Evolutionary conservation across 2,329 filamentous ascomycete species (phyloP).

Genomic region (Cordyceps cateniannulata): DNA sequence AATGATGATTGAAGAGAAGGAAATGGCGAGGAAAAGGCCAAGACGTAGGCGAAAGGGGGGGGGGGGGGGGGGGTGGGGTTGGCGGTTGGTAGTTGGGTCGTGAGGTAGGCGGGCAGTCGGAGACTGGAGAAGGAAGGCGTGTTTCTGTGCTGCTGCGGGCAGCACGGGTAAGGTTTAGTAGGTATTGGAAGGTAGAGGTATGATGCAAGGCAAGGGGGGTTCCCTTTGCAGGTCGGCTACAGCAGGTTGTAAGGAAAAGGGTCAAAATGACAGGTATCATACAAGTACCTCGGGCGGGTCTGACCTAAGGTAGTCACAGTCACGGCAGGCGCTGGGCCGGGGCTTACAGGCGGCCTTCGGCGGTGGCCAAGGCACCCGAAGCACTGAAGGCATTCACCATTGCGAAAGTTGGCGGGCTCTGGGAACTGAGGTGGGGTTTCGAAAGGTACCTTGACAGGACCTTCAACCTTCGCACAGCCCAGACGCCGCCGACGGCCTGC

Average conservation of each 20-base stretch:
- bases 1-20: neutral
- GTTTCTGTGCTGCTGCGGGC: no score
- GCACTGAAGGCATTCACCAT: no score
- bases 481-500: neutral
- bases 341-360: neutral
- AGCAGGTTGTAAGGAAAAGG: no score
- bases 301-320: neutral
- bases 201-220: neutral
- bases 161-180: neutral
- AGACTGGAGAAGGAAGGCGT: neutral
- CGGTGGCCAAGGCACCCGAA: neutral
- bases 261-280: neutral
- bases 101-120: conserved; percentile 5
- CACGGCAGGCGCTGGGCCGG: neutral
- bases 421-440: neutral
- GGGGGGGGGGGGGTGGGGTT: neutral
- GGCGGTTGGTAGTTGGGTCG: neutral
- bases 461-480: neutral
- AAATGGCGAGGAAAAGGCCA: neutral
- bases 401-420: neutral
- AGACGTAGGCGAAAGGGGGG: neutral
- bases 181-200: neutral
- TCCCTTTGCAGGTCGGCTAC: neutral
- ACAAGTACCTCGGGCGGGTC: neutral
- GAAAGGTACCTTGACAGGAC: neutral